Evolutionary conservation across 768 basidiomycete genomes (phyloP), one percentile per base, ranked within the genome.

Genomic region (Chalciporus piperatus): DNA sequence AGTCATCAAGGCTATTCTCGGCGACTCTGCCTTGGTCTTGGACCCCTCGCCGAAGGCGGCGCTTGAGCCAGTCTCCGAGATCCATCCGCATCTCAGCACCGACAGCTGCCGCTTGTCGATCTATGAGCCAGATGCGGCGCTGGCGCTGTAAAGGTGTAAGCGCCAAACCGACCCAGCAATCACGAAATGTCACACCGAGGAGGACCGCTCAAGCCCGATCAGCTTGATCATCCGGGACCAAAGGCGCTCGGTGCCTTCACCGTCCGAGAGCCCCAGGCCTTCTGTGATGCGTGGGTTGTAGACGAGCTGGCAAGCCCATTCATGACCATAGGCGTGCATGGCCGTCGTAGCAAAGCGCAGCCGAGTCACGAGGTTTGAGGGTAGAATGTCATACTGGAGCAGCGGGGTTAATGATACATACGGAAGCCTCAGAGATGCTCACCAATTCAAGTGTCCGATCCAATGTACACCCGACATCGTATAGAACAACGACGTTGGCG

Each of bases 391-490:
- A 22, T 22, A 22, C 22, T 22, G 22, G 22, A 22, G 22, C 1
- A 73, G 52, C 3, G 63, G 73, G 72, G 42, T 72, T 69, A 22
- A 22, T 22, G 22, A 22, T 22, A 22, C 68, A 48, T 71, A 73
- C 0, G 71, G 69, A 52, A 76, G 74, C 66, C 75, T 70, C 0
- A 68, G 71, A 17, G 8, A 44, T 23, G 52, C 67, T 45, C 47
- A 74, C 73, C 49, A 63, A 19, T 9, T 61, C 19, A 1, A 68
- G 13, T 16, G 51, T 48, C 4, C 41, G 58, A 3, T 71, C 52
- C 2, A 74, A 45, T n/a, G 67, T 62, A 50, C 74, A 77, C 0
- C 63, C 71, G 30, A 76, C 70, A 41, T 69, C 59, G 47, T 77
- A 69, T 2, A 67, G 47, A 1, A 52, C 45, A 1, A 56, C 50